Percentiles rank a stretch among this genome's conserved stretches.
Conservation (phyloP, 164 flowering plant genomes). For the Berberis vulgaris region DNA sequence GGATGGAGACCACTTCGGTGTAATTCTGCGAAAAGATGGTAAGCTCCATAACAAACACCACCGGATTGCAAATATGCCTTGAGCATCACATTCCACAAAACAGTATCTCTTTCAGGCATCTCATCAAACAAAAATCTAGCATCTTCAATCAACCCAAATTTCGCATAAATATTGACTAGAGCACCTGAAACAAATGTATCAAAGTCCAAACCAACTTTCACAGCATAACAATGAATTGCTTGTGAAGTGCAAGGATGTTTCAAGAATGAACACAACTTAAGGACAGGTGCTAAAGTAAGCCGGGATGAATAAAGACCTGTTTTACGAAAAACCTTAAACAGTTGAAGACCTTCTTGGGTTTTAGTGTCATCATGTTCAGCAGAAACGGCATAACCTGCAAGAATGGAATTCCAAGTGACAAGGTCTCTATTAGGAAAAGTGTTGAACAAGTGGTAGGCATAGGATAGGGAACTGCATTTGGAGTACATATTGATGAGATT, state of each 20-base stretch:
- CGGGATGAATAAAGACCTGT: conserved; percentile 10
- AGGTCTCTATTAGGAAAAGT: conserved; percentile 29
- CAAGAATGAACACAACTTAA: conserved; percentile 34
- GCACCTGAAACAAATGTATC: conserved; percentile 39
- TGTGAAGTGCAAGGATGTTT: conserved; percentile 21
- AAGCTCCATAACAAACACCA: conserved; percentile 24
- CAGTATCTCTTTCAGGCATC: conserved; percentile 33
- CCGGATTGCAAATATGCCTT: conserved; percentile 30
- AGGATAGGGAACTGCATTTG: conserved; percentile 29
- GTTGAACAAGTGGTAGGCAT: conserved; percentile 44
- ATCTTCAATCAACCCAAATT: conserved; percentile 20
- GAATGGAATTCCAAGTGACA: conserved; percentile 46
- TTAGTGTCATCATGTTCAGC: conserved; percentile 9
- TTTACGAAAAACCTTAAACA: conserved; percentile 22
- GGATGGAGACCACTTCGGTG: conserved; percentile 36
- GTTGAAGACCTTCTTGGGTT: conserved; percentile 23
- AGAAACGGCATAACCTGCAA: conserved; percentile 32
- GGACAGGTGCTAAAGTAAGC: conserved; percentile 40
- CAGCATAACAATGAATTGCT: conserved; percentile 36
- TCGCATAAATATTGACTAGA: conserved; percentile 35
- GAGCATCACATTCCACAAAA: conserved; percentile 51
- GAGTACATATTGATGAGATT: conserved; percentile 43
- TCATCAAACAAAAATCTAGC: conserved; percentile 38
- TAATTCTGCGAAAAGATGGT: conserved; percentile 26
- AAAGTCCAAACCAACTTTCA: conserved; percentile 37